Conservation (phyloP, 495 filamentous ascomycete species). For the Cercophora scortea region DNA sequence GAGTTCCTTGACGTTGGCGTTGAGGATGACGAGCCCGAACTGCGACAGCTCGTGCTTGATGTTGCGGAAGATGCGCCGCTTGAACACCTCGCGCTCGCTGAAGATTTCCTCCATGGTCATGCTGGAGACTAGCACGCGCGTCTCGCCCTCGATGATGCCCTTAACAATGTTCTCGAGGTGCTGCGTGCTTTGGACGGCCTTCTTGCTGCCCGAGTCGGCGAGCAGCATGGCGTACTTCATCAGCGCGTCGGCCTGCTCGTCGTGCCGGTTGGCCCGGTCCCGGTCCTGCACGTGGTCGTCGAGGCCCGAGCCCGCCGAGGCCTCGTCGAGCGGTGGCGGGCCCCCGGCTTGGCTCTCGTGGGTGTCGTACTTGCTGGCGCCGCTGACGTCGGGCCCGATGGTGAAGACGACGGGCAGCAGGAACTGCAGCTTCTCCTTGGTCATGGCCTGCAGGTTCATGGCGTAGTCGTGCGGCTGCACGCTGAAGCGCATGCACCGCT, state of each 20-base stretch:
- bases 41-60: conserved; percentile 68
- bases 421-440: conserved; percentile 73
- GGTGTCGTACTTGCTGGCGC: conserved; percentile 23
- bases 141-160: conserved; percentile 84
- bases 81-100: conserved; percentile 71
- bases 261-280: conserved; percentile 10
- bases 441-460: conserved; percentile 76
- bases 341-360: not conserved
- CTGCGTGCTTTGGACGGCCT: conserved; percentile 34
- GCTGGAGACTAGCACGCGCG: conserved; percentile 63
- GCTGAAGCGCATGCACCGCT: conserved; percentile 46
- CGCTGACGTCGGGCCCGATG: conserved; percentile 63
- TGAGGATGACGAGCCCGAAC: conserved; percentile 68
- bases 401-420: conserved; percentile 77
- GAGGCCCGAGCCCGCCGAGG: conserved; percentile 5
- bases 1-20: conserved; percentile 75
- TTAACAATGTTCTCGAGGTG: conserved; percentile 81
- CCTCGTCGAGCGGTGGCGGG: not conserved
- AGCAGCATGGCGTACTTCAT: conserved; percentile 72
- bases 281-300: conserved; percentile 7
- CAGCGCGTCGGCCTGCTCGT: conserved; percentile 47
- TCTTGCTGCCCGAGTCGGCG: conserved; percentile 46
- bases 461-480: conserved; percentile 72
- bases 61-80: conserved; percentile 66
- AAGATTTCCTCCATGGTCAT: conserved; percentile 90